Evolutionary conservation across 1,284 basidiomycete genomes (phyloP), one percentile per base, ranked within the genome.

Genomic region (Vanrija sp.): DNA sequence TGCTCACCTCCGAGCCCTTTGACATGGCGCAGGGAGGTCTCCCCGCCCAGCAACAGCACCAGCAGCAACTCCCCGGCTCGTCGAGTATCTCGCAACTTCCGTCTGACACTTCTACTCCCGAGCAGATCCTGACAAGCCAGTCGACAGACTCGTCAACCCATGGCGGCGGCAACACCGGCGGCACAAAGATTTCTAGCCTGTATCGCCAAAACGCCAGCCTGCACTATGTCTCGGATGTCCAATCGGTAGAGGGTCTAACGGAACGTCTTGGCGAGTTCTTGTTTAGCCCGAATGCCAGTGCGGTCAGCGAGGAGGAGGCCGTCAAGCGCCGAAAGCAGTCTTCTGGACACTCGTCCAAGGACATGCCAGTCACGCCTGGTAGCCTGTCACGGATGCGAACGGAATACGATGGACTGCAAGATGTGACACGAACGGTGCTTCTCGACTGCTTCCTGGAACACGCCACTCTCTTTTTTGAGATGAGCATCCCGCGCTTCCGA

Each of bases 201-300:
- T 66, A 58, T 42, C 55, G 57, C 10, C 65, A 67, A 18, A 61
- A 60, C 10, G 61, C 66, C 6, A 63, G 52, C n/a, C 49, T 68
- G 21, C 61, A 67, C 43, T 69, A 67, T 23, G 60, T 63, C n/a
- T 57, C 59, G 15, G 63, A 66, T 8, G 49, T 59, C 5, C 63
- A 62, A 16, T 54, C 64, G 14, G 58, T 74, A 0, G 72, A 72
- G 10, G 63, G 65, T 0, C 25, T 75, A 6, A 68, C 69, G 3
- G 69, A 68, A 25, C 55, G 68, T 6, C 59, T 75, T 1, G 73
- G 73, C 38, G 73, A 75, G 52, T 73, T 75, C 51, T 51, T 75
- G 16, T 70, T 75, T 51, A 62, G 61, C 43, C 71, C 71, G 0
- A 52, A 58, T 15, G 53, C 49, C 10, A 55, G 47, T 19, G 52